Conservation (phyloP, 768 basidiomycete genomes). For the Naganishia vishniacii region DNA sequence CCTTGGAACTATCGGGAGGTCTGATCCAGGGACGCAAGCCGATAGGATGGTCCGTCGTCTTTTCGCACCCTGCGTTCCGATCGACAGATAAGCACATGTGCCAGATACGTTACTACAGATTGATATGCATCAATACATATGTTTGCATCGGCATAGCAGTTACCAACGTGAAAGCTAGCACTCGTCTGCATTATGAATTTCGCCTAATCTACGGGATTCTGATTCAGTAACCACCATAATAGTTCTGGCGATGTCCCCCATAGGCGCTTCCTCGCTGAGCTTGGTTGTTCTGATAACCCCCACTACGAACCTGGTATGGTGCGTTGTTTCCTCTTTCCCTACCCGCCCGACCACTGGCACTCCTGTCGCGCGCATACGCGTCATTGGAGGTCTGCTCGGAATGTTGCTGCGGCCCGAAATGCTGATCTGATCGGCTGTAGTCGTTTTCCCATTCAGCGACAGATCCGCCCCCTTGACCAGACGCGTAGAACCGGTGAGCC, state of each 20-base stretch:
- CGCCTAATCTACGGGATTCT: background rate
- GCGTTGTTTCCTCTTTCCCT: background rate
- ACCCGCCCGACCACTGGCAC: background rate
- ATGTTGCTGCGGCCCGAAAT: background rate
- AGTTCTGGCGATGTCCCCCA: slow-evolving; percentile 16
- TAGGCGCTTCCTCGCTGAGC: background rate
- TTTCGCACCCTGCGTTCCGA: too few relatives aligned
- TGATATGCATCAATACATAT: too few relatives aligned
- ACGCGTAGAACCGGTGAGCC: slow-evolving; percentile 10
- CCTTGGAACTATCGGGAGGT: too few relatives aligned
- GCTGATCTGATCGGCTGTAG: slow-evolving; percentile 6
- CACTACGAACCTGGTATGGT: background rate
- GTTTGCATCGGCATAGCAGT: too few relatives aligned
- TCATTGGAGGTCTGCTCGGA: background rate
- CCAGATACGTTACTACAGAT: too few relatives aligned
- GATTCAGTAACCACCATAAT: slow-evolving; percentile 5
- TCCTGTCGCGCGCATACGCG: background rate
- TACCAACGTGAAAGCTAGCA: too few relatives aligned
- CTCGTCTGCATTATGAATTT: too few relatives aligned
- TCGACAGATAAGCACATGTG: too few relatives aligned
- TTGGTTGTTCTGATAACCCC: background rate
- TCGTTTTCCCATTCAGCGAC: slow-evolving; percentile 16
- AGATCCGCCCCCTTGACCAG: slow-evolving; percentile 3
- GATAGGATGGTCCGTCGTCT: too few relatives aligned
- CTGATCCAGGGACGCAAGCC: too few relatives aligned